Evolutionary conservation across 2,329 filamentous ascomycete species (phyloP).

Genomic region (Cadophora sp.): DNA sequence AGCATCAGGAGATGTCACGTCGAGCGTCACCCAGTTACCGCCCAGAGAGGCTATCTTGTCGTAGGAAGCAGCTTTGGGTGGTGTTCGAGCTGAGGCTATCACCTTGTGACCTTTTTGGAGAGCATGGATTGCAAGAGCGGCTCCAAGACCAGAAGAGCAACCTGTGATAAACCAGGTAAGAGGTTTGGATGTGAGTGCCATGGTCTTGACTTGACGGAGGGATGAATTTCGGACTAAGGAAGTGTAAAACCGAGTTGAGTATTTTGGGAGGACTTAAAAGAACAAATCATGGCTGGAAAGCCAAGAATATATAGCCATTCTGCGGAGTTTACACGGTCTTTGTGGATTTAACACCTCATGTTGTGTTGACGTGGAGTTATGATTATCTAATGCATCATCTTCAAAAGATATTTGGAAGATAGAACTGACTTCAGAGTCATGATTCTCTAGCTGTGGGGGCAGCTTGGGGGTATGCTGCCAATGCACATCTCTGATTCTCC

Average conservation of each 20-base stretch:
- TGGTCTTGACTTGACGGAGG: not conserved
- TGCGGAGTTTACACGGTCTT: not conserved
- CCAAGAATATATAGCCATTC: not conserved
- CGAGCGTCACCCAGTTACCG: too few relatives aligned
- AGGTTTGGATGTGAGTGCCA: not conserved
- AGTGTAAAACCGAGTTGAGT: not conserved
- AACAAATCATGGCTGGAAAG: not conserved
- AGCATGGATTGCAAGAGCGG: too few relatives aligned
- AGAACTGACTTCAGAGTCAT: not conserved
- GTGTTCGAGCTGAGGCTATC: too few relatives aligned
- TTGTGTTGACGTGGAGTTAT: not conserved
- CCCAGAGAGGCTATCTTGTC: too few relatives aligned
- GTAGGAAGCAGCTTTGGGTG: too few relatives aligned
- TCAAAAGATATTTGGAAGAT: not conserved
- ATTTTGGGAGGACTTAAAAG: not conserved
- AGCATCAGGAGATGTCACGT: too few relatives aligned
- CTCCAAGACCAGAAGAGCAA: slow-evolving; percentile 6
- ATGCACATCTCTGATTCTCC: not conserved
- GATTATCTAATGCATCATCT: not conserved
- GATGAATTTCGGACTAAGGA: not conserved
- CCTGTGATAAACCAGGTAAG: slow-evolving; percentile 19
- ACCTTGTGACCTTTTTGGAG: too few relatives aligned
- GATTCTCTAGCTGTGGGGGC: too few relatives aligned
- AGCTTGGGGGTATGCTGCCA: not conserved
- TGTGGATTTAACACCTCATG: not conserved